Evolutionary conservation across 768 basidiomycete species (phyloP), one percentile per base, ranked within the genome.

Genomic region (Termitomyces sp.): DNA sequence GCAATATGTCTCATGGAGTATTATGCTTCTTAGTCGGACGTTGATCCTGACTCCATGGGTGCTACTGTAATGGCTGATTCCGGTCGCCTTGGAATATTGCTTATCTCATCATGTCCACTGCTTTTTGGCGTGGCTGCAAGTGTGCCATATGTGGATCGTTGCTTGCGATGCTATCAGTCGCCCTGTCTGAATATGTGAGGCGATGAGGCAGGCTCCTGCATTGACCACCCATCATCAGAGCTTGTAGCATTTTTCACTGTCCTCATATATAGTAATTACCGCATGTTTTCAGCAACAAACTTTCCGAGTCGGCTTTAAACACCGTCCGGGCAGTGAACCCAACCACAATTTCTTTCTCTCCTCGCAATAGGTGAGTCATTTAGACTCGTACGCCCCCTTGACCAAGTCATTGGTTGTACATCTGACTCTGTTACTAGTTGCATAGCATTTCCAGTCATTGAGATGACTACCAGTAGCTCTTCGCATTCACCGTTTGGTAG

Each of bases 371-470:
- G 40, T 43, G 26, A 40, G 38, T 38, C 40, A 22, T 51, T 24
- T 14, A 15, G 35, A 44, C 22, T 38, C 50, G 45, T 37, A 52
- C n/a, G 43, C 32, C 17, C 17, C 24, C 19, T 41, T 15, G 47
- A 21, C 28, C n/a, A 28, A 30, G 30, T 15, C 9, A 30, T 41
- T 45, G 8, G 28, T 10, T 34, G 42, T 21, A 30, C 30, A 43
- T 42, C 30, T 12, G 41, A 49, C 40, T 50, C 38, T n/a, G 54
- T 59, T 50, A 44, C 54, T 48, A 58, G 30, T 50, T 47, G 45
- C 61, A 60, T 59, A 64, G 61, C 60, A 59, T 56, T 52, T 14
- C 45, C n/a, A 45, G 22, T 45, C 53, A 24, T 45, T 11, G 26
- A 53, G 45, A 62, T 63, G 60, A 7, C 15, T 37, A 14, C 12